Conservation (phyloP, 2,329 filamentous ascomycete genomes). For the Didymella exigua region DNA sequence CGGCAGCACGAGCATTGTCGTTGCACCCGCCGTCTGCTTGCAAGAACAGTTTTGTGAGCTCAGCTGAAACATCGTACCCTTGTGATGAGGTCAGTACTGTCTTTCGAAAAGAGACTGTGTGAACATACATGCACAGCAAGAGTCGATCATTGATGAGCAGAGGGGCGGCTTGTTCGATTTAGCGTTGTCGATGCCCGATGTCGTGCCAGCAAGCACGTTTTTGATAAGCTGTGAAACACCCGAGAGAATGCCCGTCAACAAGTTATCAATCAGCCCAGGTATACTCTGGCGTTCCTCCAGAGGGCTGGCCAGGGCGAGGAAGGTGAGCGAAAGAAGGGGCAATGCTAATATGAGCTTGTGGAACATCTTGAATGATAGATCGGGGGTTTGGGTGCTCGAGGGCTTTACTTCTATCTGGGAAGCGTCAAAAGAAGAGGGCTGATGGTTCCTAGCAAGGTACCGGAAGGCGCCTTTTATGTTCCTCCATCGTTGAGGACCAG, state of each 20-base stretch:
- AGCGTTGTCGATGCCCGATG: constrained; percentile 33
- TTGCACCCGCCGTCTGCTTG: constrained; percentile 38
- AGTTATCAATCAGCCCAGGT: constrained; percentile 33
- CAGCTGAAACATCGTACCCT: constrained; percentile 41
- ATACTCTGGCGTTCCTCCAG: constrained; percentile 28
- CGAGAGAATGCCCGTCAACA: constrained; percentile 27
- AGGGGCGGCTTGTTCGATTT: constrained; percentile 29
- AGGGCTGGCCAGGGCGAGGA: constrained; percentile 28
- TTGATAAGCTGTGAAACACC: constrained; percentile 32
- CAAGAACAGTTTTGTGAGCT: constrained; percentile 36
- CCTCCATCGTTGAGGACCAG: not conserved
- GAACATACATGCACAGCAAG: constrained; percentile 40
- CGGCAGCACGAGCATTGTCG: constrained; percentile 43
- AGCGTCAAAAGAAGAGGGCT: not conserved
- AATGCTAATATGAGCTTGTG: constrained; percentile 22
- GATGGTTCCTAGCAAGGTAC: not conserved
- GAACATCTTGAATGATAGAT: constrained; percentile 19
- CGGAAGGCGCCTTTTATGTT: not conserved
- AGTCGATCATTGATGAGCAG: constrained; percentile 30
- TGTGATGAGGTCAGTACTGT: not conserved
- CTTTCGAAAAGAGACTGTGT: not conserved
- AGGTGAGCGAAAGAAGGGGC: constrained; percentile 23
- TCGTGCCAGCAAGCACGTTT: constrained; percentile 35
- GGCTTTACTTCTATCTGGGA: not conserved
- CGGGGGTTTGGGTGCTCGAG: not conserved